Evolutionary conservation across 2,329 filamentous ascomycete genomes (phyloP).

Genomic region (Aspergillus hortae): DNA sequence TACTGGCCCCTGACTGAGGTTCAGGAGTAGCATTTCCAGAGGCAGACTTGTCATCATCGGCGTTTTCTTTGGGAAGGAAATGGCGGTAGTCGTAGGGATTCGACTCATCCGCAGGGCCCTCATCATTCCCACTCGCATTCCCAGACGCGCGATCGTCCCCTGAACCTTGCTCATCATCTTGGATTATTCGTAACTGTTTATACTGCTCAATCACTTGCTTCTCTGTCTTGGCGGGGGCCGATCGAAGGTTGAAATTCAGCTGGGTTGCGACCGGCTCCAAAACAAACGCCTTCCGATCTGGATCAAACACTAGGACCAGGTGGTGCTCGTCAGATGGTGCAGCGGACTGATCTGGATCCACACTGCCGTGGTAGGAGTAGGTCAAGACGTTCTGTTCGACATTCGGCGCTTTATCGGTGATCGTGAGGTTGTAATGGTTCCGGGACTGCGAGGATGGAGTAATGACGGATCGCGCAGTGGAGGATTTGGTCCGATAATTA

Average conservation of each 20-base stretch:
- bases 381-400: conserved; percentile 36
- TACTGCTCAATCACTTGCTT: conserved; percentile 64
- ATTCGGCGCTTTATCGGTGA: conserved; percentile 40
- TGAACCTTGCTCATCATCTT: conserved; percentile 33
- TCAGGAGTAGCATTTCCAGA: conserved; percentile 37
- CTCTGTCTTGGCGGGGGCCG: conserved; percentile 63
- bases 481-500: conserved; percentile 44
- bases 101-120: conserved; percentile 39
- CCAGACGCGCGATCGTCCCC: conserved; percentile 31
- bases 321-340: conserved; percentile 29
- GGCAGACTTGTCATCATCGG: conserved; percentile 30
- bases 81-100: conserved; percentile 50
- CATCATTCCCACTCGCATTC: conserved; percentile 39
- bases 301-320: conserved; percentile 68
- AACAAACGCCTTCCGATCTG: conserved; percentile 69
- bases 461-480: conserved; percentile 36
- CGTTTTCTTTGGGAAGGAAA: conserved; percentile 43
- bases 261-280: conserved; percentile 78
- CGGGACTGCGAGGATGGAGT: conserved; percentile 29
- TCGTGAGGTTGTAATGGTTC: conserved; percentile 39
- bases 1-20: conserved; percentile 28
- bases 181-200: conserved; percentile 55
- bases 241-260: conserved; percentile 81
- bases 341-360: conserved; percentile 31
- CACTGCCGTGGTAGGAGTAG: conserved; percentile 40